phyloP scores from a whole-genome alignment of 1,284 basidiomycete species.

The Amylostereum chailletii region DNA sequence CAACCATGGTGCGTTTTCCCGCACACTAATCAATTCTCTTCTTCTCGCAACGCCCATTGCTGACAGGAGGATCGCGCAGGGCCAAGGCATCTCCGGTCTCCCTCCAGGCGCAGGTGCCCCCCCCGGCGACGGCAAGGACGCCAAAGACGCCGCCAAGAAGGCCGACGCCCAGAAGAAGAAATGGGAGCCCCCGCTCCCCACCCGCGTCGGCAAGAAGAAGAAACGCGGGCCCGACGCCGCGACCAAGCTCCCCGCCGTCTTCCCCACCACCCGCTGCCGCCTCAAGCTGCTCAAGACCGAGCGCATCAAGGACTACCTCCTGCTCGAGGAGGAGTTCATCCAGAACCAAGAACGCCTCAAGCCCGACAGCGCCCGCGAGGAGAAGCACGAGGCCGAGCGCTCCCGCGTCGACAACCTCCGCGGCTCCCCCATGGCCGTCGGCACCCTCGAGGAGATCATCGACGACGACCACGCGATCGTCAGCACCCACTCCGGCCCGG shows the following conservation, averaged over 20 bases:
- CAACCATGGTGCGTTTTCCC: conserved; percentile 16
- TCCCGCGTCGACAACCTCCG: conserved; percentile 92
- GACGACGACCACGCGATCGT: conserved; percentile 99
- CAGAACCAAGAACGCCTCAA: conserved; percentile 90
- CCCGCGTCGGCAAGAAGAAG: conserved; percentile 94
- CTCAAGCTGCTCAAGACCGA: conserved; percentile 95
- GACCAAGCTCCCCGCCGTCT: conserved; percentile 89
- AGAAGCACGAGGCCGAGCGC: conserved; percentile 94
- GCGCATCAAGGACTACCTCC: conserved; percentile 96
- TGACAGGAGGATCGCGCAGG: conserved; percentile 32
- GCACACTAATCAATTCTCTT: neutral
- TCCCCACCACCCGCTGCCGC: conserved; percentile 91
- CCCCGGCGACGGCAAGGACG: conserved; percentile 29
- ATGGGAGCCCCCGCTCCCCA: conserved; percentile 98
- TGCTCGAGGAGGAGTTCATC: conserved; percentile 97
- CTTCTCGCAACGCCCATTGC: too few relatives aligned
- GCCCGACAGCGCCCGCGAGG: conserved; percentile 77
- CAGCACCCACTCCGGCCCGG: conserved; percentile 90
- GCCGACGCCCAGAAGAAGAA: conserved; percentile 76
- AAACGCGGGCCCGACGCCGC: conserved; percentile 86
- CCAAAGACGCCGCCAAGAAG: conserved; percentile 62
- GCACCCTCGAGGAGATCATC: conserved; percentile 97
- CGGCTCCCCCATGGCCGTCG: conserved; percentile 95
- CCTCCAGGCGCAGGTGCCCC: conserved; percentile 32
- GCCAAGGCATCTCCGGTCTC: conserved; percentile 73